Percentiles rank a stretch among this genome's conserved stretches.
These are phyloP conservation scores for Boechera divaricarpa DNA, from an alignment of 345 rosid genomes.

Conservation along the genomic window DNA sequence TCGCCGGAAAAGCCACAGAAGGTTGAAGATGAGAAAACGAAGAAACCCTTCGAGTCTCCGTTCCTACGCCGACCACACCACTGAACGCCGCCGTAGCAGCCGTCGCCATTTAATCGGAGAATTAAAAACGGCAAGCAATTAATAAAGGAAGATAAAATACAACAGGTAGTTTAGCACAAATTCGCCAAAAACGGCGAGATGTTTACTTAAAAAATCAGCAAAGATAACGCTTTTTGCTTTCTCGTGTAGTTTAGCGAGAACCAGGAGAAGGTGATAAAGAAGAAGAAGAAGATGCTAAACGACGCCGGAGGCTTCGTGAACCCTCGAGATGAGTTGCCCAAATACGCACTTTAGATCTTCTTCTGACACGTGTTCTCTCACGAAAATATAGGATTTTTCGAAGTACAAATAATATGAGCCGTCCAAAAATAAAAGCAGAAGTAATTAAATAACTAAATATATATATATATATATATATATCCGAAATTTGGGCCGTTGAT, in stretches of 20 bases:
- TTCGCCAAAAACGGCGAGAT: conserved; percentile 22
- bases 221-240: conserved; percentile 23
- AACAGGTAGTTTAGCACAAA: neutral
- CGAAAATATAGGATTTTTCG: neutral
- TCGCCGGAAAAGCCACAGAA: conserved; percentile 52
- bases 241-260: conserved; percentile 33
- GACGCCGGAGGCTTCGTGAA: conserved; percentile 48
- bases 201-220: conserved; percentile 48
- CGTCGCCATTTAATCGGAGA: conserved; percentile 38
- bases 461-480: too few relatives aligned
- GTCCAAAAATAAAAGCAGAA: neutral
- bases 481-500: neutral
- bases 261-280: conserved; percentile 7
- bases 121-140: conserved; percentile 4
- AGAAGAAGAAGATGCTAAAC: conserved; percentile 35
- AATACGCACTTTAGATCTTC: neutral
- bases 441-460: neutral
- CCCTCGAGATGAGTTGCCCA: conserved; percentile 39
- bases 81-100: conserved; percentile 50
- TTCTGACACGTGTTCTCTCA: conserved; percentile 38
- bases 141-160: neutral
- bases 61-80: conserved; percentile 37
- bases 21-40: conserved; percentile 48
- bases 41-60: conserved; percentile 28
- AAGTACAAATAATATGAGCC: conserved; percentile 26